Evolutionary conservation across 805 yeast species (phyloP).

Genomic region (Kregervanrija delftensis): DNA sequence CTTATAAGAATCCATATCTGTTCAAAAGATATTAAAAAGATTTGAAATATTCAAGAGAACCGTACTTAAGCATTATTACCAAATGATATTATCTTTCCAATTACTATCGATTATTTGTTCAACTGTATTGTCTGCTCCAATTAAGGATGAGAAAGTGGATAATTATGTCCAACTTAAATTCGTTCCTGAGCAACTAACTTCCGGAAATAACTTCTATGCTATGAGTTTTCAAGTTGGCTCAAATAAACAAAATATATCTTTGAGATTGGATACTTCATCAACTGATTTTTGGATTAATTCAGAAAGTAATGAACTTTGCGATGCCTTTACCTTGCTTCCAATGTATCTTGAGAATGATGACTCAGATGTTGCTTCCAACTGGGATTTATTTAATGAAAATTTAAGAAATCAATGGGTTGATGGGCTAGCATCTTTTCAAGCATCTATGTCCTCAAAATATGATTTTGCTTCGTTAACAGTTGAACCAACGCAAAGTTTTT

Average conservation of each 20-base stretch:
- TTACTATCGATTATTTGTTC: too few relatives aligned
- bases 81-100: too few relatives aligned
- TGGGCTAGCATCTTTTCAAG: slow-evolving; percentile 4
- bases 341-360: background rate
- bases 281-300: slow-evolving; percentile 56
- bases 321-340: slow-evolving; percentile 7
- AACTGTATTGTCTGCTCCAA: too few relatives aligned
- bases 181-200: background rate
- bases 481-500: too few relatives aligned
- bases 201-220: slow-evolving; percentile 22
- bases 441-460: too few relatives aligned
- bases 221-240: slow-evolving; percentile 45
- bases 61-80: too few relatives aligned
- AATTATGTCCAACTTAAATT: background rate
- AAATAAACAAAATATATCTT: slow-evolving; percentile 40
- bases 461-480: too few relatives aligned
- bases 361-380: background rate
- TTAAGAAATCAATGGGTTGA: slow-evolving; percentile 1
- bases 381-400: slow-evolving; percentile 2
- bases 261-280: slow-evolving; percentile 61
- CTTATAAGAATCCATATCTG: too few relatives aligned
- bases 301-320: slow-evolving; percentile 9
- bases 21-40: too few relatives aligned
- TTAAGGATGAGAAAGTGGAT: too few relatives aligned
- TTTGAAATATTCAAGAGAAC: too few relatives aligned